Evolutionary conservation across 2,329 filamentous ascomycete genomes (phyloP).

Genomic region (Pseudonectria buxi): DNA sequence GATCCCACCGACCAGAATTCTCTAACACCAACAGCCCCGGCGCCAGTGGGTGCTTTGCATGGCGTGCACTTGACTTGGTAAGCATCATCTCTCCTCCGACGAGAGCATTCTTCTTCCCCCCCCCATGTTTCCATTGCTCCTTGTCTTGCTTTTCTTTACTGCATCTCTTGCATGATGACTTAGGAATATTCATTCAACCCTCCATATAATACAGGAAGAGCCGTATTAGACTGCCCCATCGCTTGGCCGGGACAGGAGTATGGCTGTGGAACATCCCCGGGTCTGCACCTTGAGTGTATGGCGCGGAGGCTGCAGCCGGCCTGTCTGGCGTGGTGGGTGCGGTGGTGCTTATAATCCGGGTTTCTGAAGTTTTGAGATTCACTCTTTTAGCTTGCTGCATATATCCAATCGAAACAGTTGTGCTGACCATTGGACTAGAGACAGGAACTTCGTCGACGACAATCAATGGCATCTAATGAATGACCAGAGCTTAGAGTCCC

Average conservation of each 20-base stretch:
- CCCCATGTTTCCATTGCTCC: too few species aligned
- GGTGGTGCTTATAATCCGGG: slow-evolving; percentile 41
- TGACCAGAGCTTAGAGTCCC: too few species aligned
- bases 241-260: slow-evolving; percentile 6
- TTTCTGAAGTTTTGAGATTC: slow-evolving; percentile 36
- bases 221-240: slow-evolving; percentile 37
- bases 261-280: slow-evolving; percentile 1
- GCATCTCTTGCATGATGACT: slow-evolving; percentile 34
- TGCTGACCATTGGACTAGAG: background rate
- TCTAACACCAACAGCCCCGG: too few species aligned
- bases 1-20: too few species aligned
- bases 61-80: too few species aligned
- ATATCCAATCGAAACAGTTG: background rate
- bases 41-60: too few species aligned
- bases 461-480: background rate
- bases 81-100: too few species aligned
- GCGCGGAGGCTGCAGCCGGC: slow-evolving; percentile 15
- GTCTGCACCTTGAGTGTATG: background rate
- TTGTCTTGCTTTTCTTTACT: background rate
- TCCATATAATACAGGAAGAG: slow-evolving; percentile 36
- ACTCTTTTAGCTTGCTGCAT: slow-evolving; percentile 1
- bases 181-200: slow-evolving; percentile 28
- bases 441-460: too few species aligned
- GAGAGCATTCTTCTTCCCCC: too few species aligned
- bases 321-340: slow-evolving; percentile 29